Percentiles rank a stretch among this genome's conserved stretches.
These are phyloP conservation scores for Williopsis jadinii DNA, from an alignment of 1,139 yeast genomes.

Conservation along the genomic window DNA sequence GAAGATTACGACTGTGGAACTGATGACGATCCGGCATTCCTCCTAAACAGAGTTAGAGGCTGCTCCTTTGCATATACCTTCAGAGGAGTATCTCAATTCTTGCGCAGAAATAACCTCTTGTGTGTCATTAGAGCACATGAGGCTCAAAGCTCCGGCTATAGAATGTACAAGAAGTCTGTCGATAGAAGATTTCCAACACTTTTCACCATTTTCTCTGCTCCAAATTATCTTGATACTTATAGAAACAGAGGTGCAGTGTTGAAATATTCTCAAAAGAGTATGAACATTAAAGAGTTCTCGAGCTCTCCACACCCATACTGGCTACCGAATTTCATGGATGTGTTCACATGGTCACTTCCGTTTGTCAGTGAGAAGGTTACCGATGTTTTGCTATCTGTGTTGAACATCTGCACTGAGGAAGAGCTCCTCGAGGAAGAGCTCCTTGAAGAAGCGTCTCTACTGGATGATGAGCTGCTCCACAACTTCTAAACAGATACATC, in stretches of 20 bases:
- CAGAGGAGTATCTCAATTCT: constrained; percentile 74
- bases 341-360: constrained; percentile 95
- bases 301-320: constrained; percentile 94
- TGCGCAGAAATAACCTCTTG: constrained; percentile 71
- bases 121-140: constrained; percentile 93
- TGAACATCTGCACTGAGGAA: constrained; percentile 93
- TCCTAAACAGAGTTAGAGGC: constrained; percentile 76
- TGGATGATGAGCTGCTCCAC: too few relatives aligned
- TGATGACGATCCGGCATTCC: constrained; percentile 42
- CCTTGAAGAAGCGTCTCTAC: too few relatives aligned
- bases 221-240: constrained; percentile 88
- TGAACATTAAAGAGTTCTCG: constrained; percentile 94
- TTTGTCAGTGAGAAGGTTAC: constrained; percentile 97
- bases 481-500: too few relatives aligned
- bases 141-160: constrained; percentile 95
- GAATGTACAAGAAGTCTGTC: constrained; percentile 85
- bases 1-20: constrained; percentile 79
- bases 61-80: constrained; percentile 90
- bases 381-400: constrained; percentile 84
- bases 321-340: constrained; percentile 97
- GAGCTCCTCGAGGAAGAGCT: constrained; percentile 24
- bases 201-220: constrained; percentile 91
- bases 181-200: constrained; percentile 90
- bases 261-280: constrained; percentile 78
- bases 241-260: constrained; percentile 94